Evolutionary conservation across 2,329 filamentous ascomycete genomes (phyloP).

Genomic region (Lasiodiplodia hormozganensis): DNA sequence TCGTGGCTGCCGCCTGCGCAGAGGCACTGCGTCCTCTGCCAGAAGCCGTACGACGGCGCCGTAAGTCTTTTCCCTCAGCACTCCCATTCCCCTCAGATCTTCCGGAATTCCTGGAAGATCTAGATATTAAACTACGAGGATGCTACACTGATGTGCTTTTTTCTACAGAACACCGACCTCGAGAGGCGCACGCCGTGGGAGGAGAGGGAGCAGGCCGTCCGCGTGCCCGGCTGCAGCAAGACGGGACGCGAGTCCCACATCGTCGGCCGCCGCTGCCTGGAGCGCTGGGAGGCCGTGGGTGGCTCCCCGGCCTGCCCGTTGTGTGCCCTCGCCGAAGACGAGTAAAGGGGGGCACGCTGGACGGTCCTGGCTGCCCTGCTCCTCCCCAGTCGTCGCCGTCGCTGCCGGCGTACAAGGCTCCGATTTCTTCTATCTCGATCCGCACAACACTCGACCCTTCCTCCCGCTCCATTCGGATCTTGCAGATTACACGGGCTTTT

Average conservation of each 20-base stretch:
- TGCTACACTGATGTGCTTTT: neutral
- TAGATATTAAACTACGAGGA: neutral
- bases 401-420: conserved; percentile 61
- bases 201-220: conserved; percentile 18
- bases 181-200: conserved; percentile 12
- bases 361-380: neutral
- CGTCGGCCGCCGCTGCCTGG: neutral
- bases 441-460: conserved; percentile 81
- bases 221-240: neutral
- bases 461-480: conserved; percentile 68
- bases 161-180: neutral
- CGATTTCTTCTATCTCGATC: conserved; percentile 92
- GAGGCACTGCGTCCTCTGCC: neutral
- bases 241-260: neutral
- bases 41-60: conserved; percentile 1
- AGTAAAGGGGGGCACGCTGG: neutral
- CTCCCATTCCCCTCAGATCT: neutral
- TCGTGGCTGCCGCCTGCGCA: neutral
- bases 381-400: neutral
- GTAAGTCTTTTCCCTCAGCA: neutral
- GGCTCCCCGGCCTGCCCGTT: conserved; percentile 29
- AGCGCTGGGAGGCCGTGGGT: neutral
- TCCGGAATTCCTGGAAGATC: neutral
- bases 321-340: conserved; percentile 48
- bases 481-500: conserved; percentile 61